Percentiles rank a stretch among this genome's conserved stretches.
Conservation (phyloP, 129 eudicot species). For the Ambrosia trifida region DNA sequence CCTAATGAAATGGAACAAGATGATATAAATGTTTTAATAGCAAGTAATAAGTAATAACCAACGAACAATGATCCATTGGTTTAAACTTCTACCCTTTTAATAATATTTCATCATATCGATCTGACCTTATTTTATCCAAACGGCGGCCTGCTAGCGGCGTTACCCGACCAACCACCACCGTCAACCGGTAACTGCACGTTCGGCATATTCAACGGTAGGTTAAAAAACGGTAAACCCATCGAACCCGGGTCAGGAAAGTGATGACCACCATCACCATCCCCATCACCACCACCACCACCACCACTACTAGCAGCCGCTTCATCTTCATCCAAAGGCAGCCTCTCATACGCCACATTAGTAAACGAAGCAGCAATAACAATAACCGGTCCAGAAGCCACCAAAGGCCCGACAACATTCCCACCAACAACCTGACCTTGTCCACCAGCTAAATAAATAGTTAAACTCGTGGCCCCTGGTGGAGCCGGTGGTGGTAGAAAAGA, state of each 20-base stretch:
- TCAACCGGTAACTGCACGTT: slow-evolving; percentile 57
- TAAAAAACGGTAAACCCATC: slow-evolving; percentile 67
- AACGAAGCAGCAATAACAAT: slow-evolving; percentile 76
- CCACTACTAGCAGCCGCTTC: slow-evolving; percentile 46
- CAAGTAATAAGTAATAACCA: too few relatives aligned
- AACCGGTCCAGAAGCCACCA: slow-evolving; percentile 78
- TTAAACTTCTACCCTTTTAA: neutral
- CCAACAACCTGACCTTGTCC: slow-evolving; percentile 87
- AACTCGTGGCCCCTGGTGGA: slow-evolving; percentile 83
- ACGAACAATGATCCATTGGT: slow-evolving; percentile 29
- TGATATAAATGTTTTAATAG: neutral
- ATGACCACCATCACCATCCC: slow-evolving; percentile 28
- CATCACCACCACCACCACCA: slow-evolving; percentile 31
- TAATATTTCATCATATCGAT: neutral
- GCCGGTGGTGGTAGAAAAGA: slow-evolving; percentile 86
- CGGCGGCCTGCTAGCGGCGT: slow-evolving; percentile 41
- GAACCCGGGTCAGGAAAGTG: slow-evolving; percentile 61
- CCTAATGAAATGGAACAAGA: neutral
- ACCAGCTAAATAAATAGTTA: slow-evolving; percentile 74
- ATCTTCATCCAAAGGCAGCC: slow-evolving; percentile 78
- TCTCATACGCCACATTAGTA: slow-evolving; percentile 79
- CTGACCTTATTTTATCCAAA: slow-evolving; percentile 37
- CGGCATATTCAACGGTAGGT: slow-evolving; percentile 64
- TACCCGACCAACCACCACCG: slow-evolving; percentile 50
- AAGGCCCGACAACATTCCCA: slow-evolving; percentile 72